Base-by-base conservation (phyloP, 2,329 filamentous ascomycete genomes). In the Phaeophleospora eucalypticola region DNA sequence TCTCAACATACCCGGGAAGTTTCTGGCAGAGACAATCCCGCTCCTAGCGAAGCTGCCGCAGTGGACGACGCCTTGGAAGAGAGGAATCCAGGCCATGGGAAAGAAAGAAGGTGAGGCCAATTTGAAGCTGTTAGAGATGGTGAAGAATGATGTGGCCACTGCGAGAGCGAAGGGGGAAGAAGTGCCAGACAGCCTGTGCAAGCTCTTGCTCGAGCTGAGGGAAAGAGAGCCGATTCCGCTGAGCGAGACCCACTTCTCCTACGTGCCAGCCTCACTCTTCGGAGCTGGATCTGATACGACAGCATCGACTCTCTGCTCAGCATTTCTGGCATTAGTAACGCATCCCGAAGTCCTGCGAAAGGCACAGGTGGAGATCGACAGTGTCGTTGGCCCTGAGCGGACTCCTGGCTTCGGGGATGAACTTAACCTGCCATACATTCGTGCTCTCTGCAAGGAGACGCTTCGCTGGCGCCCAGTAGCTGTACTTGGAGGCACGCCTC, bases 211-310 rank as follows among this genome's bases (percentile, higher is more conserved):
- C 15, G 68, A 74, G 38, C 58, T 70, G 15, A 52, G 64, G 16
- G 66, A 70, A 32, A 64, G 61, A 6, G 69, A 72, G 39, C 58
- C 61, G 14, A 64, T 68, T 4, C 65, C 66, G 0, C 64, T 77
- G 36, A 67, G 68, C 0, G 64, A 68, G 14, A 64, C 65, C 10
- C 64, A 74, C 51, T 67, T 75, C 45, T 68, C 68, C 2, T 74
- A 71, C 56, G 64, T 74, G 4, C 66, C 71, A 1, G 69, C 68
- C 2, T 68, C 66, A 0, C 60, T 75, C 4, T 73, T 74, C 47
- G 74, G 74, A 20, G 75, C 73, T 9, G 71, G 75, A 20, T 75
- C 67, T 3, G 76, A 78, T 50, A 78, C 76, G 0, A 77, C 74
- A 0, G 70, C 73, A 0, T 71, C 68, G 12, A 74, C 71, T 0